Percentiles rank a stretch among this genome's conserved stretches.
Evolutionary conservation across 768 basidiomycete species (phyloP).

Genomic region (Amylocystis lapponica): DNA sequence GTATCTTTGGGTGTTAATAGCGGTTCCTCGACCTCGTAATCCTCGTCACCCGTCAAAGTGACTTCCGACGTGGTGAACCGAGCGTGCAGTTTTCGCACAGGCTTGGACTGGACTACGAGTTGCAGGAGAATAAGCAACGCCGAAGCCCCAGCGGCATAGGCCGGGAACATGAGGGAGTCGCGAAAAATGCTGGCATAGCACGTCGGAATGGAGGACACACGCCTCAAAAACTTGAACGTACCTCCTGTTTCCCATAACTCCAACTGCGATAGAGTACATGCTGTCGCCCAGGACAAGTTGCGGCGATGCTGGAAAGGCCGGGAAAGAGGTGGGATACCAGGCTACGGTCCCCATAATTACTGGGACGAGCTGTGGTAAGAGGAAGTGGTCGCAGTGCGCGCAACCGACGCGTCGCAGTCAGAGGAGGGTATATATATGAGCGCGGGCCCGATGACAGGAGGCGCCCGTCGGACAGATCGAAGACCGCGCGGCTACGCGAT

Average conservation of each 20-base stretch:
- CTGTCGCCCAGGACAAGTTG: background rate
- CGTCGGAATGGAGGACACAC: no score
- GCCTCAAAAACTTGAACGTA: background rate
- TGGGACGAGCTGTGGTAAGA: background rate
- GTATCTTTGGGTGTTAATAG: background rate
- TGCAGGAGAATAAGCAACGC: constrained; percentile 8
- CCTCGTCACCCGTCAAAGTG: background rate
- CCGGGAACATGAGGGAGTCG: constrained; percentile 10
- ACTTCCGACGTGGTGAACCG: constrained; percentile 4
- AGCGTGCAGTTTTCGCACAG: constrained; percentile 3
- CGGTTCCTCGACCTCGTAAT: constrained; percentile 2
- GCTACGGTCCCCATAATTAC: background rate
- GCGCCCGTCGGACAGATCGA: background rate
- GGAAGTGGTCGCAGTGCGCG: background rate
- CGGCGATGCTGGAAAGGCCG: no score
- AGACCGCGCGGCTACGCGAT: background rate
- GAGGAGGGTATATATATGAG: background rate
- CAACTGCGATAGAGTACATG: background rate
- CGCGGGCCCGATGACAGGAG: background rate
- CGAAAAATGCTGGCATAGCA: constrained; percentile 3
- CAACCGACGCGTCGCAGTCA: background rate
- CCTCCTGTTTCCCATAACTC: background rate
- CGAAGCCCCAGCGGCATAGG: constrained; percentile 6
- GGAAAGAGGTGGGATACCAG: no score
- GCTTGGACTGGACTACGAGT: constrained; percentile 5